Percentiles rank a stretch among this genome's conserved stretches.
phyloP scores from a whole-genome alignment of 164 flowering plant species.

The Nymphaea thermarum region DNA sequence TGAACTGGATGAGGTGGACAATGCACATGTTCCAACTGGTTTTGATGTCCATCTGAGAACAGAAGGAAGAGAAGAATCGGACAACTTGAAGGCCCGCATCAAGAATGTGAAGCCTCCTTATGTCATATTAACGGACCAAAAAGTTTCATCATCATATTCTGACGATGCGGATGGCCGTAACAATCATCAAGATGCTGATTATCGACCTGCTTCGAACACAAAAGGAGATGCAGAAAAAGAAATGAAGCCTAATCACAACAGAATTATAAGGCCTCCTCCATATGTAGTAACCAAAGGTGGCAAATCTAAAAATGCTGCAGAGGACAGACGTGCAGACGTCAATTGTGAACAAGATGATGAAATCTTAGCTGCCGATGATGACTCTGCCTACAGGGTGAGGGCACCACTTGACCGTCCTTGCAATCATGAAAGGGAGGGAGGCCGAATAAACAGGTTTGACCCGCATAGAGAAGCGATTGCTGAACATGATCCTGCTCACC shows the following conservation, averaged over 20 bases:
- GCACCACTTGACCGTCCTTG: not conserved
- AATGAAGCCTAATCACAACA: constrained; percentile 19
- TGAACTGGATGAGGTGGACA: not conserved
- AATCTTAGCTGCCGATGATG: not conserved
- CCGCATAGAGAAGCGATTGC: not conserved
- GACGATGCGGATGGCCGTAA: constrained; percentile 2
- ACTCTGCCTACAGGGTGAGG: not conserved
- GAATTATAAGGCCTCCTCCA: constrained; percentile 20
- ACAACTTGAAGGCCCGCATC: constrained; percentile 10
- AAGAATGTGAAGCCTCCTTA: constrained; percentile 29
- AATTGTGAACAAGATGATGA: not conserved
- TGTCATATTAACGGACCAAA: constrained; percentile 12
- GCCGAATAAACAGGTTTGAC: not conserved
- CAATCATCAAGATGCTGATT: not conserved
- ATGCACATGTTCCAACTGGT: not conserved
- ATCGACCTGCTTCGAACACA: not conserved
- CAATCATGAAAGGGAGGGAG: not conserved
- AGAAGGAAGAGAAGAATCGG: not conserved
- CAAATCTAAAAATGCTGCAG: constrained; percentile 2
- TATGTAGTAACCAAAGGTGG: constrained; percentile 25
- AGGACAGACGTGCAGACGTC: not conserved
- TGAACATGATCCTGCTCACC: not conserved
- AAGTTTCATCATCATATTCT: not conserved
- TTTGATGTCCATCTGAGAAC: not conserved
- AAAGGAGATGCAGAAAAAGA: constrained; percentile 22